These are phyloP conservation scores for Saturnispora bothae DNA, from an alignment of 805 yeast species.

Conservation along the genomic window DNA sequence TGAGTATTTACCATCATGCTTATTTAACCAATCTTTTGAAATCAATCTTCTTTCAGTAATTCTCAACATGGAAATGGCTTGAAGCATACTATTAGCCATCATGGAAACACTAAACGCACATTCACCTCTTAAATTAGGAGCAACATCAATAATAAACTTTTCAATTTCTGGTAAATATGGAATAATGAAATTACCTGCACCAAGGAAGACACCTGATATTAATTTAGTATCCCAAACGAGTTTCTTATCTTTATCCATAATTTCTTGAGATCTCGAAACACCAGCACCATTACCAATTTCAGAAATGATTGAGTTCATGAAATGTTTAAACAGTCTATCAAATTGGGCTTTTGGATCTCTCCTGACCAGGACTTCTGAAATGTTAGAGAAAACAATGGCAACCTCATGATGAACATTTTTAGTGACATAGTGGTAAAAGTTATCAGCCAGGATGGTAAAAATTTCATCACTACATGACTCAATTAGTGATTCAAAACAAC, in stretches of 20 bases:
- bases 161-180: slow-evolving; percentile 34
- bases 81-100: slow-evolving; percentile 50
- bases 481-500: slow-evolving; percentile 35
- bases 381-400: slow-evolving; percentile 57
- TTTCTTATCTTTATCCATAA: slow-evolving; percentile 68
- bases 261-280: slow-evolving; percentile 48
- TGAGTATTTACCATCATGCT: slow-evolving; percentile 28
- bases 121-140: slow-evolving; percentile 42
- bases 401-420: slow-evolving; percentile 50
- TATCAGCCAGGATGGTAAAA: slow-evolving; percentile 35
- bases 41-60: slow-evolving; percentile 45
- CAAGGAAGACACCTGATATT: slow-evolving; percentile 59
- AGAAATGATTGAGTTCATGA: slow-evolving; percentile 43
- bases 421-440: slow-evolving; percentile 46
- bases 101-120: slow-evolving; percentile 50
- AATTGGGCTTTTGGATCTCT: slow-evolving; percentile 46
- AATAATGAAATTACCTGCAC: slow-evolving; percentile 46
- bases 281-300: slow-evolving; percentile 87
- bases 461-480: slow-evolving; percentile 54
- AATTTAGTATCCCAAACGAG: slow-evolving; percentile 62
- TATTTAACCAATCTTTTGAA: slow-evolving; percentile 32
- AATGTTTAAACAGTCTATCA: slow-evolving; percentile 31
- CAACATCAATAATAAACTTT: slow-evolving; percentile 37
- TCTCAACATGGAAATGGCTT: slow-evolving; percentile 52
- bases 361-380: slow-evolving; percentile 62